Evolutionary conservation across 2,329 filamentous ascomycete genomes (phyloP).

Genomic region (Beauveria caledonica): DNA sequence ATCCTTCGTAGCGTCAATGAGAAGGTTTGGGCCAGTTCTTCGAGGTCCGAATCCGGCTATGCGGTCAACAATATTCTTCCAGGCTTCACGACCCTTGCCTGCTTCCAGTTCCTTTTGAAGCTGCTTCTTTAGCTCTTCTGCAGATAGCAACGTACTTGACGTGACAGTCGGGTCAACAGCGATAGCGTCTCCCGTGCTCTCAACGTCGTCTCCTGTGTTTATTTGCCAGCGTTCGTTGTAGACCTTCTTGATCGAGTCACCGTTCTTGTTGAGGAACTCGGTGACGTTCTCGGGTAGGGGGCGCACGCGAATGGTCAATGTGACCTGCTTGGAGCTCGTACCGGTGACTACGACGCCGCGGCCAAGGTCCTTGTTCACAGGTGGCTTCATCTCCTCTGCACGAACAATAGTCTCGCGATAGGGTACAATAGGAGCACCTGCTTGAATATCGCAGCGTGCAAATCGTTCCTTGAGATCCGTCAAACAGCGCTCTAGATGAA

Average conservation of each 20-base stretch:
- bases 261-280: constrained; percentile 76
- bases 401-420: constrained; percentile 88
- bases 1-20: constrained; percentile 73
- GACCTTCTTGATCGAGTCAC: constrained; percentile 67
- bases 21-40: constrained; percentile 76
- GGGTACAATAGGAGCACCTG: constrained; percentile 87
- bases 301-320: constrained; percentile 64
- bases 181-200: constrained; percentile 30
- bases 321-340: constrained; percentile 81
- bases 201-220: constrained; percentile 26
- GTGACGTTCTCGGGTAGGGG: constrained; percentile 74
- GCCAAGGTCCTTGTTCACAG: constrained; percentile 76
- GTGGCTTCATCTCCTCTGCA: constrained; percentile 84
- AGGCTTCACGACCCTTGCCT: constrained; percentile 64
- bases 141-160: constrained; percentile 55
- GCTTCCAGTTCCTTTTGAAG: constrained; percentile 61
- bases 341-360: constrained; percentile 68
- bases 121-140: constrained; percentile 68
- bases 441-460: constrained; percentile 88
- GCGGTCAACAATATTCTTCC: constrained; percentile 67
- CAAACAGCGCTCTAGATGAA: constrained; percentile 88
- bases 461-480: constrained; percentile 91
- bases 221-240: constrained; percentile 61
- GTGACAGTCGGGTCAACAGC: constrained; percentile 49
- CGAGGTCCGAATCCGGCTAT: constrained; percentile 88